These are phyloP conservation scores for Scleroderma citrinum DNA, from an alignment of 768 basidiomycete species.

Conservation along the genomic window DNA sequence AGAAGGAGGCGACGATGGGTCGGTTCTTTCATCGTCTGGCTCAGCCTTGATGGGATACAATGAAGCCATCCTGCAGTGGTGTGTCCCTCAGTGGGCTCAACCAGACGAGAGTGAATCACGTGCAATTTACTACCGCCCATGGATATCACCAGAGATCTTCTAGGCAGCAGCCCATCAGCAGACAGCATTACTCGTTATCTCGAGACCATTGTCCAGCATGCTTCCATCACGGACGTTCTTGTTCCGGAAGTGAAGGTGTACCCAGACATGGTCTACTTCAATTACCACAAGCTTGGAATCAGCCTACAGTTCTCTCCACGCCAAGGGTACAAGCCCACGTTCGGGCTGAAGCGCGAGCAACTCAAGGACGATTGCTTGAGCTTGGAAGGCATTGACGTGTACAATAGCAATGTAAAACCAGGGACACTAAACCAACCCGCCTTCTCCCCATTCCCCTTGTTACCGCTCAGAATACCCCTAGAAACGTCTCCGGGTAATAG, in stretches of 20 bases:
- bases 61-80: conserved; percentile 1
- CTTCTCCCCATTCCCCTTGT: conserved; percentile 52
- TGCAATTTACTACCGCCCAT: conserved; percentile 1
- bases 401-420: conserved; percentile 41
- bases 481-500: conserved; percentile 12
- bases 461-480: conserved; percentile 47
- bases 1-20: background rate
- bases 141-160: conserved; percentile 30
- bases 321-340: conserved; percentile 54
- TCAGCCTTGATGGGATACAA: conserved; percentile 2
- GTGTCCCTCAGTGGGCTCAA: background rate
- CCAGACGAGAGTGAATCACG: background rate
- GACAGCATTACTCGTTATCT: conserved; percentile 40
- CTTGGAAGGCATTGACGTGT: conserved; percentile 77
- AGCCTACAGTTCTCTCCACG: conserved; percentile 73
- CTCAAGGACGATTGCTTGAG: conserved; percentile 46
- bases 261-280: conserved; percentile 81
- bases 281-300: conserved; percentile 72
- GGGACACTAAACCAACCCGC: conserved; percentile 36
- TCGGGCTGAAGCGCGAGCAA: conserved; percentile 39
- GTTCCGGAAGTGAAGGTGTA: conserved; percentile 70
- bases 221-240: conserved; percentile 16
- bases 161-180: conserved; percentile 50
- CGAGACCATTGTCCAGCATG: conserved; percentile 25
- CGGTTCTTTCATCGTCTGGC: conserved; percentile 4